Evolutionary conservation across 371 early-diverging fungal species (phyloP).

Genomic region (Chytridium lagenaria): DNA sequence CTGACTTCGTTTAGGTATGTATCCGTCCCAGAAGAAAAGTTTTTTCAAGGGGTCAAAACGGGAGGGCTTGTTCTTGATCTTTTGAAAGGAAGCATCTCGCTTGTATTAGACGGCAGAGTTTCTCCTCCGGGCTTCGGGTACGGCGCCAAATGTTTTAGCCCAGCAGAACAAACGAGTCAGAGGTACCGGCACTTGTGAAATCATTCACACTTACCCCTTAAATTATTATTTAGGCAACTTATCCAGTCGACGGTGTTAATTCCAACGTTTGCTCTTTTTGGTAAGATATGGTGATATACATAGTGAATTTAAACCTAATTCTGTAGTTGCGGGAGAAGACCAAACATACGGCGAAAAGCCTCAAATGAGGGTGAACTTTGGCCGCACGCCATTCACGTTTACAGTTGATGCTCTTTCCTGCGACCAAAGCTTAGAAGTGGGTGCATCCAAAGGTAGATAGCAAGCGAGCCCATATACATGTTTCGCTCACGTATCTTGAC

Average conservation of each 20-base stretch:
- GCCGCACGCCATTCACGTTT: constrained; percentile 40
- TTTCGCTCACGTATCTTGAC: constrained; percentile 9
- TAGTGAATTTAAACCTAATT: constrained; percentile 1
- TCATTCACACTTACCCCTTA: background rate
- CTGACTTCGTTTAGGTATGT: constrained; percentile 13
- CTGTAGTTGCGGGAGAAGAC: constrained; percentile 15
- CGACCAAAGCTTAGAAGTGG: constrained; percentile 26
- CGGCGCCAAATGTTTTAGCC: constrained; percentile 40
- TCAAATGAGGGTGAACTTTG: constrained; percentile 51
- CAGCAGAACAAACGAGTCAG: constrained; percentile 44
- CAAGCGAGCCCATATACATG: too few relatives aligned
- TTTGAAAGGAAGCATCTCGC: constrained; percentile 35
- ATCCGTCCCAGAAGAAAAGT: constrained; percentile 22
- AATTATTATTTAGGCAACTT: constrained; percentile 22
- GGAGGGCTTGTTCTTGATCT: constrained; percentile 55
- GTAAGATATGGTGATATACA: constrained; percentile 24
- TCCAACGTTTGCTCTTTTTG: constrained; percentile 48
- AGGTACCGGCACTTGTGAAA: constrained; percentile 13
- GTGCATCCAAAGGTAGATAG: constrained; percentile 31
- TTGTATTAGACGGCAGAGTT: constrained; percentile 47
- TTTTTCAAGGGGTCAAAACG: constrained; percentile 46
- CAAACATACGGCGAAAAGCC: constrained; percentile 34
- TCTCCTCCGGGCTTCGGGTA: constrained; percentile 48
- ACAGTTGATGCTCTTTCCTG: constrained; percentile 39
- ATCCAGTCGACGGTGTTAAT: constrained; percentile 39